Percentiles rank a stretch among this genome's conserved stretches.
These are phyloP conservation scores for Parastagonospora avenae DNA, from an alignment of 2,329 filamentous ascomycete genomes.

Conservation along the genomic window DNA sequence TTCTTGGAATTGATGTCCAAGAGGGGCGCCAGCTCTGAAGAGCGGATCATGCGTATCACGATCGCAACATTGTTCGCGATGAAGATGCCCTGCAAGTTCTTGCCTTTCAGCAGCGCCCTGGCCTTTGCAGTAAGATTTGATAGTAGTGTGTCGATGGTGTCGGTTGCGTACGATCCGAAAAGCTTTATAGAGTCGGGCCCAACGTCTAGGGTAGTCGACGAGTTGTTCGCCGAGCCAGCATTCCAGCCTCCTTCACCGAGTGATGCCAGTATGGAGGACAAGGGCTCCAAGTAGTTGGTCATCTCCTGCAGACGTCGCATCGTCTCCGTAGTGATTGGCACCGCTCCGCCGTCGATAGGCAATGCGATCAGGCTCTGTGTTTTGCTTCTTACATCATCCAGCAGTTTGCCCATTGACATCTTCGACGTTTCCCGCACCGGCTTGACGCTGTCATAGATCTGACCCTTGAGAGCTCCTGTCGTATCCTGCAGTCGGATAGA, in stretches of 20 bases:
- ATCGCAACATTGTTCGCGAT: constrained; percentile 86
- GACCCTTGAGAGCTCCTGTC: constrained; percentile 82
- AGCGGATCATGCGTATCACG: constrained; percentile 81
- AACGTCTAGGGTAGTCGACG: constrained; percentile 75
- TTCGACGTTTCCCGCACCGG: constrained; percentile 93
- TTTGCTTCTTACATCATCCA: constrained; percentile 80
- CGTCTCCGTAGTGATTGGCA: constrained; percentile 79
- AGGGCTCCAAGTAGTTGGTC: constrained; percentile 81
- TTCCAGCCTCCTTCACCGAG: constrained; percentile 91
- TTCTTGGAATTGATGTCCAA: constrained; percentile 67
- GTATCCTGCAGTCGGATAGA: constrained; percentile 79
- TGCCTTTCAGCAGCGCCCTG: constrained; percentile 71
- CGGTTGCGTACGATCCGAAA: constrained; percentile 86
- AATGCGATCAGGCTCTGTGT: constrained; percentile 69
- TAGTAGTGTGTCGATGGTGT: constrained; percentile 84
- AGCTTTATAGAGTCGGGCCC: constrained; percentile 86
- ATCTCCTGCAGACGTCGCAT: constrained; percentile 87
- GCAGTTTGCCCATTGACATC: constrained; percentile 76
- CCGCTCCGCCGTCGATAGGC: constrained; percentile 76
- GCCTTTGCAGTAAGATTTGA: constrained; percentile 76
- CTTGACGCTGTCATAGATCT: constrained; percentile 83
- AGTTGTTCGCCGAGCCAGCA: constrained; percentile 57
- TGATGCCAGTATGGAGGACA: constrained; percentile 89
- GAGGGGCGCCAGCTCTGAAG: constrained; percentile 76
- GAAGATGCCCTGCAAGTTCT: constrained; percentile 83